Percentiles rank a stretch among this genome's conserved stretches.
phyloP scores from a whole-genome alignment of 306 rosid genomes.

The Alnus rubra region DNA sequence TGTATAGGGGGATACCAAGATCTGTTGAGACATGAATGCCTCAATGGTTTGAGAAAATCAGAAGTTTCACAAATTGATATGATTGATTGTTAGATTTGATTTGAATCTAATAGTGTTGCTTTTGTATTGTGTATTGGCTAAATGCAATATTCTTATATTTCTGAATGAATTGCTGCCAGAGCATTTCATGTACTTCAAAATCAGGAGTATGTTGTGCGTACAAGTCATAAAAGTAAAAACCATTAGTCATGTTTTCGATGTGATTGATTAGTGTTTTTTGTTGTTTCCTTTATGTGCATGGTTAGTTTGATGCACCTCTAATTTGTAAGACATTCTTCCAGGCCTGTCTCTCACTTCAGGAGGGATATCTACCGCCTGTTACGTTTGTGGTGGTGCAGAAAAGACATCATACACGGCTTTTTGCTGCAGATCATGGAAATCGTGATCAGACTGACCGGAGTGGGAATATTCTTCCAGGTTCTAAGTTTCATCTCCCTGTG shows the following conservation, averaged over 20 bases:
- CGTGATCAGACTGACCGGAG: slow-evolving; percentile 43
- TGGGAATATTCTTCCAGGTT: slow-evolving; percentile 87
- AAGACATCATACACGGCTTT: slow-evolving; percentile 75
- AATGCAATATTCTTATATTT: background rate
- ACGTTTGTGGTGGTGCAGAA: slow-evolving; percentile 82
- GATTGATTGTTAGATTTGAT: background rate
- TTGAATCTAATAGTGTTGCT: background rate
- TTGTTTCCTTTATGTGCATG: background rate
- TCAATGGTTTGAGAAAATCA: background rate
- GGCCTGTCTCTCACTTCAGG: slow-evolving; percentile 68
- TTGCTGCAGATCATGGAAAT: slow-evolving; percentile 31
- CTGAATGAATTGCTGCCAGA: background rate
- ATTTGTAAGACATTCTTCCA: slow-evolving; percentile 13
- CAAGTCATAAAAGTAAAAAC: too few species aligned
- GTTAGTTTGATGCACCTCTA: background rate
- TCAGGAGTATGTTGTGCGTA: too few species aligned
- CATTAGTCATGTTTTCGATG: background rate
- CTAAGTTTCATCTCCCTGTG: background rate
- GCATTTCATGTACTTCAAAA: background rate
- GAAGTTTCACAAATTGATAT: background rate
- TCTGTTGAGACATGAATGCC: background rate
- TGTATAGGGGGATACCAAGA: background rate
- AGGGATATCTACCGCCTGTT: slow-evolving; percentile 41
- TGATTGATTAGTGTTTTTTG: background rate
- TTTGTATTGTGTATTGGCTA: background rate